Evolutionary conservation across 2,329 filamentous ascomycete genomes (phyloP), one percentile per base, ranked within the genome.

Genomic region (Neoascochyta sp.): DNA sequence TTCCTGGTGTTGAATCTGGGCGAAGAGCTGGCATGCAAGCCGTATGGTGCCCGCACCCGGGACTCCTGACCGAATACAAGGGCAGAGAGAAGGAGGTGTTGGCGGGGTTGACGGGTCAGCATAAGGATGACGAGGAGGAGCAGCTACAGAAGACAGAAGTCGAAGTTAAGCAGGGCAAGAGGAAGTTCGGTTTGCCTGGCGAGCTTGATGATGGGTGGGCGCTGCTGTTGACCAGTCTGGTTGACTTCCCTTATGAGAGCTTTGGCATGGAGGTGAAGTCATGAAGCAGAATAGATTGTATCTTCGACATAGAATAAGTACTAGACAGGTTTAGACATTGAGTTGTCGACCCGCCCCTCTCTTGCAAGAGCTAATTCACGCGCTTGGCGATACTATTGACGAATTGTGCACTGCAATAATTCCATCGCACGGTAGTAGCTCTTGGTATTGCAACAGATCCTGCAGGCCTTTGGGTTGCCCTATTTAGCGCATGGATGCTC

Each of bases 1-100:
- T 96, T 2, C 86, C 88, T 0, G 92, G 92, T 4, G 87, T 95
- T 3, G 92, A 98, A 66, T 80, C 87, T 2, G 92, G 88, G 4
- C 73, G 92, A 30, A 78, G 92, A 45, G 92, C 92, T 0, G 90
- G 90, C 0, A 96, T 96, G 90, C 80, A 90, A 45, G 88, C 93
- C 9, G 73, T 95, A 1, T 98, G 92, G 92, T 83, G 80, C 48
- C 92, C 92, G 14, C 88, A 96, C 64, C 77, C 80, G 1, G 85
- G 78, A 54, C 67, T 98, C 29, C 71, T 83, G 65, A 70, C 77
- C 29, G 85, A 90, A 60, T 94, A 86, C 50, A 68, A 71, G 22
- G 88, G 84, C 1, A 74, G 81, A 23, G 87, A 95, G 67, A 74
- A 74, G 8, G 78, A 88, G 57, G 86, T 98, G 3, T 67, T 98